Base-by-base conservation (phyloP, 768 basidiomycete species). In the Crucibulum laeve region DNA sequence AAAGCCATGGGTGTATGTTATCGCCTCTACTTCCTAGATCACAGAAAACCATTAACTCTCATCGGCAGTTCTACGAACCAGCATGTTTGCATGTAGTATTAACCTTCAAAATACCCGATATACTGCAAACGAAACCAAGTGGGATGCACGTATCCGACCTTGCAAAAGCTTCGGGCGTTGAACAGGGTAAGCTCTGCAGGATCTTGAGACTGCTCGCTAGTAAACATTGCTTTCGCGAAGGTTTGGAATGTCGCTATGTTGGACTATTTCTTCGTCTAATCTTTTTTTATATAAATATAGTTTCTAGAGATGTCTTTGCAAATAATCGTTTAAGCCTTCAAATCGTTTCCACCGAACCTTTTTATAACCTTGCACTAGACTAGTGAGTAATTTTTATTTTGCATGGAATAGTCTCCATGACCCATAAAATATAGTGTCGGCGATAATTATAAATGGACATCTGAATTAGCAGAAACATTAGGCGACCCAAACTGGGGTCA, bases 301-400 rank as follows among this genome's bases (percentile, higher is more conserved):
- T 71, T 2, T 50, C 52, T 19, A 51, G 51, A 10, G 59, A 69
- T 37, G 63, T 68, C 0, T 73, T 68, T 41, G 63, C 65, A 2
- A 71, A 74, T 43, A 74, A 70, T 48, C 61, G 70, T 0, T 54
- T 74, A 1, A 68, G 65, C 42, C 47, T 65, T 26, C 52, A 58
- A 24, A 54, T 71, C 1, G 39, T 63, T 1, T 66, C 67, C 4
- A 51, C 53, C 1, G 61, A 65, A 23, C 58, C 62, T 3, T 44
- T 69, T 1, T 51, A 54, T 7, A 48, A 45, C 18, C 44, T 67
- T 3, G 52, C 56, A 0, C 39, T 54, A 0, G 53, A 62, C 26
- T 37, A 63, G 64, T 67, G 30, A 5, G 56, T 55, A 5, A 14
- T 35, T 5, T 17, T 22, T 5, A 5, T 17, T 37, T 17, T 37